Evolutionary conservation across 495 filamentous ascomycete species (phyloP).

Genomic region (Diplogelasinospora grovesii): DNA sequence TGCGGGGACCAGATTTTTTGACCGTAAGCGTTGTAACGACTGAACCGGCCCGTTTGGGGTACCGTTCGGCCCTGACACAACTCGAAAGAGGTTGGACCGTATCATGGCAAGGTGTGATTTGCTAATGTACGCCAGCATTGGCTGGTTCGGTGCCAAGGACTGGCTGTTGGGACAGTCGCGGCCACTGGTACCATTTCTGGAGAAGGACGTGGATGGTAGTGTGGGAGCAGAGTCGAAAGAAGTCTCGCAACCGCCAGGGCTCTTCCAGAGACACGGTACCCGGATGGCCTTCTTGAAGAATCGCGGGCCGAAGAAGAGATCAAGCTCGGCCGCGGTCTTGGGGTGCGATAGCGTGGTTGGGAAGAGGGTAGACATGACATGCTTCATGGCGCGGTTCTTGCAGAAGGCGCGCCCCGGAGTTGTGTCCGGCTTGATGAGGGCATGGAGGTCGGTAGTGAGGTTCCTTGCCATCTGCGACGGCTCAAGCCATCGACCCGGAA

Average conservation of each 20-base stretch:
- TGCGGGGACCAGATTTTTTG: constrained; percentile 31
- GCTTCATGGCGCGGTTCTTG: constrained; percentile 28
- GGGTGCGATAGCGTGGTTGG: constrained; percentile 22
- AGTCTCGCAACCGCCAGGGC: constrained; percentile 4
- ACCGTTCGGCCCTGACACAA: constrained; percentile 20
- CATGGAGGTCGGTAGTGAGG: constrained; percentile 26
- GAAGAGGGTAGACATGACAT: constrained; percentile 28
- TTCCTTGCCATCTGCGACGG: constrained; percentile 20
- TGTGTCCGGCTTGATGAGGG: constrained; percentile 20
- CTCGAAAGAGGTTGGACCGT: constrained; percentile 28
- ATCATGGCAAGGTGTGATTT: constrained; percentile 24
- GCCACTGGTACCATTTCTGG: constrained; percentile 3
- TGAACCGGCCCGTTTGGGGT: constrained; percentile 27
- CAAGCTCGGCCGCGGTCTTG: constrained; percentile 22
- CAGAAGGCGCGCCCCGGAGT: constrained; percentile 2
- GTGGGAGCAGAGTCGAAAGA: constrained; percentile 36
- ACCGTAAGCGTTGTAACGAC: constrained; percentile 29
- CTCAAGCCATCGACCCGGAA: constrained; percentile 11
- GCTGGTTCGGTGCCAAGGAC: constrained; percentile 16
- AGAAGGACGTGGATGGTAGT: constrained; percentile 13
- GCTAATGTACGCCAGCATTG: constrained; percentile 39
- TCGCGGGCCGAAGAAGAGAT: constrained; percentile 31
- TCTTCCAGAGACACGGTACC: constrained; percentile 32
- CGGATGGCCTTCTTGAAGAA: constrained; percentile 25
- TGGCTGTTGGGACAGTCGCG: constrained; percentile 7